Evolutionary conservation across 78 protist species (phyloP).

Genomic region (Speleostelium caveatum): DNA sequence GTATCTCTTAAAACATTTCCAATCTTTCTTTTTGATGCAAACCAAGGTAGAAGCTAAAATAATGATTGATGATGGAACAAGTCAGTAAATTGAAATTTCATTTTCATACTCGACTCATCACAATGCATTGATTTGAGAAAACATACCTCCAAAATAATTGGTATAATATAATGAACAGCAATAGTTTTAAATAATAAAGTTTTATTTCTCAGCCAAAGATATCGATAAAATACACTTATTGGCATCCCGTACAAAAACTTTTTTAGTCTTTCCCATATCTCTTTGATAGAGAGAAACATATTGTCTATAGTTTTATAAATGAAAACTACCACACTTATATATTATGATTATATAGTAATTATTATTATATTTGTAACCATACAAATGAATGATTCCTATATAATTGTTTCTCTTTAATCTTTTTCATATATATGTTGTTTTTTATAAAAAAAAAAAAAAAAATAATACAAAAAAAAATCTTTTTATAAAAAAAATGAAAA

Average conservation of each 20-base stretch:
- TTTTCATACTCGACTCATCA: neutral
- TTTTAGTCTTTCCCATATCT: neutral
- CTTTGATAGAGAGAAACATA: neutral
- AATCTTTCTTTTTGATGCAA: slow-evolving; percentile 74
- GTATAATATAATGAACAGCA: slow-evolving; percentile 52
- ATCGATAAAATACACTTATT: slow-evolving; percentile 35
- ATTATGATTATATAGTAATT: neutral
- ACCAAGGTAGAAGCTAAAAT: slow-evolving; percentile 55
- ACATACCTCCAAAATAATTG: slow-evolving; percentile 27
- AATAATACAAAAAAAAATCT: no score
- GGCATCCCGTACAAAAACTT: slow-evolving; percentile 50
- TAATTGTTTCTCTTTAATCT: neutral
- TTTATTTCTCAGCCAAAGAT: slow-evolving; percentile 60
- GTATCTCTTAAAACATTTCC: slow-evolving; percentile 31
- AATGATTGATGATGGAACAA: no score
- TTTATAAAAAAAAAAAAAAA: no score
- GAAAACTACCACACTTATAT: neutral
- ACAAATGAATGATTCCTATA: neutral
- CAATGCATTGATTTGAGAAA: neutral
- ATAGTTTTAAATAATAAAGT: slow-evolving; percentile 41
- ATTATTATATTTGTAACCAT: neutral
- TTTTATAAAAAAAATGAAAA: no score
- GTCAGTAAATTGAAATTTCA: neutral
- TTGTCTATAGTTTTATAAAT: no score
- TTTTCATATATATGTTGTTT: neutral